Base-by-base conservation (phyloP, 805 yeast species). In the Saturnispora serradocipensis region DNA sequence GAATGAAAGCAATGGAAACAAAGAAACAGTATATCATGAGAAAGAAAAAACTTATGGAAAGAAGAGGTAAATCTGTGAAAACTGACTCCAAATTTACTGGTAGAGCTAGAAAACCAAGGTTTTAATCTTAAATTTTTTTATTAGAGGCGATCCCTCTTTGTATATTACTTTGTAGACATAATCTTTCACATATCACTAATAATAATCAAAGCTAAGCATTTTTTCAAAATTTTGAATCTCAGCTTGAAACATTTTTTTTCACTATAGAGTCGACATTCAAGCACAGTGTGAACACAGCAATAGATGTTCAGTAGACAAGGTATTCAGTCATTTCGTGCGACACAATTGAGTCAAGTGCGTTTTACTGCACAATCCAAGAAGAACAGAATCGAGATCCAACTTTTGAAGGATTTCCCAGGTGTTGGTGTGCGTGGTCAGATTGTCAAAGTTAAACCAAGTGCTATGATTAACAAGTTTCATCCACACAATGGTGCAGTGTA, bases 31-130 rank as follows among this genome's bases (percentile, higher is more conserved):
- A 76, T 66, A 88, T 93, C 59, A 73, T 73, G 60, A 80, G 99
- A 67, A 93, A 93, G 86, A 93, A 93, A 74, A 96, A 87, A 51
- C 73, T 90, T 51, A 88, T 86, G 91, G 84, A 84, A 63, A 86
- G 85, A 67, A 80, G 98, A 63, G 99, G 99, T 44, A 86, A 86
- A 65, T 68, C 71, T 40, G 98, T 91, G 5, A 96, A 98, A 3
- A 75, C 74, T 55, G 99, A 93, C 66, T 86, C 96, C 53, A 87
- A 85, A 66, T 91, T 84, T 68, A 87, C 97, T 3, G 98, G 95
- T 47, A 80, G 99, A 72, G 80, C 78, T 70, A 76, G 95, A 71
- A 74, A 79, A 58, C 77, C 84, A 10, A 72, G 79, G 61, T 85
- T 86, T 66, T 85, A 27, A 56, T 11, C 9, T 2, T 30, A 2